Conservation (phyloP, 108 stramenopile species). For the Pseudonitzschia pungens region DNA sequence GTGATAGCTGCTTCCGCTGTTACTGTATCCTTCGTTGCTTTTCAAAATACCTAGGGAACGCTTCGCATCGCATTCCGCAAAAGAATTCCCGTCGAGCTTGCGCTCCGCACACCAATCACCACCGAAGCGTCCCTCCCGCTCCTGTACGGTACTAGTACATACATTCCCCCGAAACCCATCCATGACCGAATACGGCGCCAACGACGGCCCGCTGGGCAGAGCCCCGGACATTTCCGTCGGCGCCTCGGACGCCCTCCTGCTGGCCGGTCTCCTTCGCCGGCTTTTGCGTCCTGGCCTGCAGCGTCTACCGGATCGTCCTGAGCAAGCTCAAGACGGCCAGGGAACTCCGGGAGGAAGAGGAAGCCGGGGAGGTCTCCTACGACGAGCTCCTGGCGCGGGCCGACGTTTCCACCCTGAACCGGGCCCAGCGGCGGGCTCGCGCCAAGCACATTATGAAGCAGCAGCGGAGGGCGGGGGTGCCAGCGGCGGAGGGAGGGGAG, state of each 20-base stretch:
- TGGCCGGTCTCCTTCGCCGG: conserved; percentile 37
- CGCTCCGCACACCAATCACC: too few species aligned
- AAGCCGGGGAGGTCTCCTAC: conserved; percentile 35
- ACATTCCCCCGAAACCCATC: too few species aligned
- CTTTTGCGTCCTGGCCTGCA: conserved; percentile 26
- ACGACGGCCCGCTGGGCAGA: conserved; percentile 31
- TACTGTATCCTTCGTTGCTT: too few species aligned
- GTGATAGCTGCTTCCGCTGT: too few species aligned
- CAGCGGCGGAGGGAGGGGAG: conserved; percentile 39
- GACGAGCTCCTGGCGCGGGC: conserved; percentile 50
- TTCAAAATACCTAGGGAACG: too few species aligned
- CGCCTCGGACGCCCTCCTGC: conserved; percentile 29
- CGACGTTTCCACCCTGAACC: conserved; percentile 60
- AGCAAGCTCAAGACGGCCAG: conserved; percentile 26
- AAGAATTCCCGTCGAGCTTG: too few species aligned
- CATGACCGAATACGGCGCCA: background rate
- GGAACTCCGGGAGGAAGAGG: conserved; percentile 27
- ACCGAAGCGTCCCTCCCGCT: too few species aligned
- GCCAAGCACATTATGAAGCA: conserved; percentile 62
- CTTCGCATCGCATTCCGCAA: too few species aligned
- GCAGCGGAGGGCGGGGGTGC: conserved; percentile 37
- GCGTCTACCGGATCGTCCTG: conserved; percentile 33
- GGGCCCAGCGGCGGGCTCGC: conserved; percentile 67
- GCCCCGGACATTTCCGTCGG: conserved; percentile 34
- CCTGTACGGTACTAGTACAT: too few species aligned